phyloP scores from a whole-genome alignment of 257 asterid species.

The Lithospermum erythrorhizon region DNA sequence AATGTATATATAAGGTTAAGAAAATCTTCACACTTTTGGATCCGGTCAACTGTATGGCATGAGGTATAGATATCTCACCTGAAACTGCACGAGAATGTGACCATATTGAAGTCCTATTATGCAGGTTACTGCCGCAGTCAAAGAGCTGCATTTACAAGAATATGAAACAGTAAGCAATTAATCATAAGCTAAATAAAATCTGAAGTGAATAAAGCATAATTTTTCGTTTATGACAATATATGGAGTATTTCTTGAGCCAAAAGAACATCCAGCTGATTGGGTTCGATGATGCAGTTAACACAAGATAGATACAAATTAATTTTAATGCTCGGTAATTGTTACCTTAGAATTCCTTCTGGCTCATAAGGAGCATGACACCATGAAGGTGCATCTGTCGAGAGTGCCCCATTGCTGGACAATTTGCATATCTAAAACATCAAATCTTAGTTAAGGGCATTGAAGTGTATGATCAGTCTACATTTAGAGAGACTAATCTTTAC shows the following conservation, averaged over 20 bases:
- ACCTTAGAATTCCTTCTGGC: constrained; percentile 94
- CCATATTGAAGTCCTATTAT: constrained; percentile 82
- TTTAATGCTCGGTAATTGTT: constrained; percentile 5
- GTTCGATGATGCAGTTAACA: neutral
- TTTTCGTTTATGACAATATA: neutral
- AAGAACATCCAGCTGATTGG: neutral
- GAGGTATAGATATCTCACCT: constrained; percentile 28
- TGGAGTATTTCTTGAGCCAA: neutral
- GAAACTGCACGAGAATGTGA: constrained; percentile 52
- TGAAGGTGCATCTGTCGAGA: constrained; percentile 36
- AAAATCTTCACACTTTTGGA: neutral
- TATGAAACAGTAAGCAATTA: neutral
- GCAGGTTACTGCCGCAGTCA: constrained; percentile 67
- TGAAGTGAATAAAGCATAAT: neutral
- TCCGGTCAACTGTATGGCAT: neutral
- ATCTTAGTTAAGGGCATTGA: constrained; percentile 4
- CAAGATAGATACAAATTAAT: neutral
- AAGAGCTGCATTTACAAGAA: constrained; percentile 42
- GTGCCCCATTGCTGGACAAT: constrained; percentile 29
- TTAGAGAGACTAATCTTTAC: constrained; percentile 10
- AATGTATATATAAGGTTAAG: neutral
- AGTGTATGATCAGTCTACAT: constrained; percentile 10
- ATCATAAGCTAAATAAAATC: neutral
- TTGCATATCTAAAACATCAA: constrained; percentile 47
- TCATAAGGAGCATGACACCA: constrained; percentile 79